Evolutionary conservation across 345 rosid genomes (phyloP).

Genomic region (Hirschfeldia incana): DNA sequence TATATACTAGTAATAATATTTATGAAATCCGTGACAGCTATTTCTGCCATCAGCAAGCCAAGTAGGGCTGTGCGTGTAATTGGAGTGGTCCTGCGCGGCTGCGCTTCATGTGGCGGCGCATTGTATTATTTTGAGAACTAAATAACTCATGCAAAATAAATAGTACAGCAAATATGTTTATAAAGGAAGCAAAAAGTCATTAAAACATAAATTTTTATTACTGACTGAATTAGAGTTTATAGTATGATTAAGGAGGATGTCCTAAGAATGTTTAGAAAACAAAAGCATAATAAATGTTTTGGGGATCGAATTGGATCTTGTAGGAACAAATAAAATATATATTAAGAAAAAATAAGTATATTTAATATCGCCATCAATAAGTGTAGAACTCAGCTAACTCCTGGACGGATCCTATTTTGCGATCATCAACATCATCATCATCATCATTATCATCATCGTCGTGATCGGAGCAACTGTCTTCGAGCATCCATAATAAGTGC

Average conservation of each 20-base stretch:
- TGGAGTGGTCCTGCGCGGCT: neutral
- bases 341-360: neutral
- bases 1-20: neutral
- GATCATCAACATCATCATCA: neutral
- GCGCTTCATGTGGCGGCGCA: conserved; percentile 12
- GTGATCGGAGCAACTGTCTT: conserved; percentile 32
- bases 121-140: neutral
- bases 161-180: neutral
- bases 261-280: neutral
- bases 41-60: neutral
- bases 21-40: neutral
- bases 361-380: conserved; percentile 23
- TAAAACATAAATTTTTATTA: neutral
- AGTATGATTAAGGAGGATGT: neutral
- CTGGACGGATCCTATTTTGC: conserved; percentile 10
- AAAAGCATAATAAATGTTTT: neutral
- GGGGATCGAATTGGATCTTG: conserved; percentile 6
- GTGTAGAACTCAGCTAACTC: conserved; percentile 63
- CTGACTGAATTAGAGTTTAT: neutral
- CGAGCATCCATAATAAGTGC: conserved; percentile 92
- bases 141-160: neutral
- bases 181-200: neutral
- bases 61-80: neutral
- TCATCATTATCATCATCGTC: neutral
- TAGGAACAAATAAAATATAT: neutral